These are phyloP conservation scores for Escovopsis sp. DNA, from an alignment of 2,329 filamentous ascomycete species.

Conservation along the genomic window DNA sequence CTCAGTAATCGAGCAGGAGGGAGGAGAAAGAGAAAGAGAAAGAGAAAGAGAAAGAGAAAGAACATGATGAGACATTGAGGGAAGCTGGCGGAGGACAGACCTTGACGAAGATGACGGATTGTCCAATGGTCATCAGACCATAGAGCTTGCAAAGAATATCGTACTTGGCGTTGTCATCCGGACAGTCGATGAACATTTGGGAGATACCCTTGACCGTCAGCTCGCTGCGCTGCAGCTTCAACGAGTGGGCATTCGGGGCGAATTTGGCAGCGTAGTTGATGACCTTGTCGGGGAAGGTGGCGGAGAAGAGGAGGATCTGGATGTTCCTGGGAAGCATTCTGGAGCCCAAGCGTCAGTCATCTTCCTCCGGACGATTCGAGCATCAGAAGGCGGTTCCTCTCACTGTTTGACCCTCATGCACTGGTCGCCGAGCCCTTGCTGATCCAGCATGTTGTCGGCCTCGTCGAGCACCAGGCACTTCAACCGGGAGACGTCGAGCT, in stretches of 20 bases:
- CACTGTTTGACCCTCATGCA: constrained; percentile 80
- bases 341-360: constrained; percentile 3
- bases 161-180: constrained; percentile 71
- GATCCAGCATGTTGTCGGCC: constrained; percentile 97
- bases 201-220: constrained; percentile 95
- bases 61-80: too few species aligned
- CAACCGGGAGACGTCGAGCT: constrained; percentile 57
- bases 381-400: constrained; percentile 1
- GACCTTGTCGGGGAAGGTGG: constrained; percentile 79
- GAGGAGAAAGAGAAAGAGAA: too few species aligned
- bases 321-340: constrained; percentile 59
- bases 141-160: constrained; percentile 83
- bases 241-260: constrained; percentile 70
- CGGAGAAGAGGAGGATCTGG: constrained; percentile 93
- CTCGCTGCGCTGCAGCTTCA: constrained; percentile 79
- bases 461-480: constrained; percentile 86
- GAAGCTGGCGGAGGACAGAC: constrained; percentile 26
- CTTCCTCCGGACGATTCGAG: background rate
- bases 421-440: constrained; percentile 89
- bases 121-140: constrained; percentile 88
- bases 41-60: too few species aligned
- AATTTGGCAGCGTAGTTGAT: constrained; percentile 72
- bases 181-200: constrained; percentile 93
- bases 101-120: constrained; percentile 95
- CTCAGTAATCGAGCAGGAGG: too few species aligned